phyloP scores from a whole-genome alignment of 805 yeast species.

The Candida manassasensis region DNA sequence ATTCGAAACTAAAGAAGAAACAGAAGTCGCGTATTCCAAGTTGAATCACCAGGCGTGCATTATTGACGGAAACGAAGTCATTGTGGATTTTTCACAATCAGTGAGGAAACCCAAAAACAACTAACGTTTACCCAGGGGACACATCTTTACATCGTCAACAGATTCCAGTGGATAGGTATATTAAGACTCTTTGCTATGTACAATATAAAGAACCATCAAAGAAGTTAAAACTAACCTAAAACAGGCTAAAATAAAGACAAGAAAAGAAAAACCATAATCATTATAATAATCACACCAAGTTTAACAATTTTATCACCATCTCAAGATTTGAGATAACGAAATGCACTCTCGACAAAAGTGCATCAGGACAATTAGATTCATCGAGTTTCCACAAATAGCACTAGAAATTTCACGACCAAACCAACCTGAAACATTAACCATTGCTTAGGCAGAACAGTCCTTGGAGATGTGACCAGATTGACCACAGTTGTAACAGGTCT shows the following conservation, averaged over 20 bases:
- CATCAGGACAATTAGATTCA: too few species aligned
- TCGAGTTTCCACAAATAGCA: too few species aligned
- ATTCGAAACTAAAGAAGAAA: constrained; percentile 40
- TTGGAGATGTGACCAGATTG: constrained; percentile 83
- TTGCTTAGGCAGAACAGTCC: constrained; percentile 46
- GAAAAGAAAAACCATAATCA: constrained; percentile 8
- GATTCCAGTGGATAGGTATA: neutral
- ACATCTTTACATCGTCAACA: neutral
- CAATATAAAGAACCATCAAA: constrained; percentile 4
- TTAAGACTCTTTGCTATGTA: constrained; percentile 3
- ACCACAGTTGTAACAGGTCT: constrained; percentile 72
- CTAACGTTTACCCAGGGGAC: constrained; percentile 1
- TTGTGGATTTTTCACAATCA: constrained; percentile 65
- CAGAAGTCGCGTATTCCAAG: constrained; percentile 59
- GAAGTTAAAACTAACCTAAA: constrained; percentile 4
- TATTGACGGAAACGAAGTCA: constrained; percentile 60
- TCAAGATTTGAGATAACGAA: too few species aligned
- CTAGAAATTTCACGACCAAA: too few species aligned
- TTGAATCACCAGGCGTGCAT: constrained; percentile 51
- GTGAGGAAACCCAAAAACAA: constrained; percentile 4
- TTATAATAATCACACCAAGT: constrained; percentile 1
- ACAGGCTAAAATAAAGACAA: constrained; percentile 8
- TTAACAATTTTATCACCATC: neutral
- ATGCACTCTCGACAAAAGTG: too few species aligned
- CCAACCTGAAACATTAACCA: too few species aligned